Conservation (phyloP, 805 yeast genomes). For the Candida maris region DNA sequence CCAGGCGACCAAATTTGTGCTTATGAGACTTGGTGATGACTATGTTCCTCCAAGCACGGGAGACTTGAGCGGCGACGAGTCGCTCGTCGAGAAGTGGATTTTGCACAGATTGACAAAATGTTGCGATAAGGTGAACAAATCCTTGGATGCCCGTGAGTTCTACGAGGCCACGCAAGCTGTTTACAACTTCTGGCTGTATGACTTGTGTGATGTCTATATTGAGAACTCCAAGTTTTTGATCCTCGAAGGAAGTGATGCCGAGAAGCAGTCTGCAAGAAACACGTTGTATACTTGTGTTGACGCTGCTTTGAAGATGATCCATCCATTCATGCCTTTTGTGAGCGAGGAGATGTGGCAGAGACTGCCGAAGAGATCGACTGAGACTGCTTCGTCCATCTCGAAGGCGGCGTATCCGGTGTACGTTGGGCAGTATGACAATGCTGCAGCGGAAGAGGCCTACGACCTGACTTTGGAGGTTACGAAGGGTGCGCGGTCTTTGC, state of each 20-base stretch:
- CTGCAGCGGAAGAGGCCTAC: constrained; percentile 67
- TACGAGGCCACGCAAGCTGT: constrained; percentile 81
- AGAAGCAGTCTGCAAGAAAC: constrained; percentile 87
- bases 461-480: constrained; percentile 82
- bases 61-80: constrained; percentile 67
- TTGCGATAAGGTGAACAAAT: constrained; percentile 56
- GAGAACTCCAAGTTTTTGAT: constrained; percentile 94
- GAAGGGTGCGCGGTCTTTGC: constrained; percentile 85
- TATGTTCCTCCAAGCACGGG: constrained; percentile 73
- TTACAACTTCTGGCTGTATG: constrained; percentile 92
- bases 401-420: constrained; percentile 77
- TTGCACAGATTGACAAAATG: constrained; percentile 77
- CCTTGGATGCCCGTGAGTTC: constrained; percentile 83
- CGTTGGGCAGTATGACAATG: constrained; percentile 57
- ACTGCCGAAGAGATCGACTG: constrained; percentile 80
- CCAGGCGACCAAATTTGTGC: constrained; percentile 96
- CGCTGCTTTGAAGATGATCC: constrained; percentile 85
- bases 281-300: constrained; percentile 92
- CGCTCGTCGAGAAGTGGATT: constrained; percentile 96
- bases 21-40: constrained; percentile 87
- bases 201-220: constrained; percentile 95
- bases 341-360: constrained; percentile 99
- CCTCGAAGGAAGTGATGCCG: constrained; percentile 82
- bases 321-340: constrained; percentile 97
- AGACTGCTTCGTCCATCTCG: constrained; percentile 65